Base-by-base conservation (phyloP, 2,329 filamentous ascomycete species). In the Zymoseptoria tritici region DNA sequence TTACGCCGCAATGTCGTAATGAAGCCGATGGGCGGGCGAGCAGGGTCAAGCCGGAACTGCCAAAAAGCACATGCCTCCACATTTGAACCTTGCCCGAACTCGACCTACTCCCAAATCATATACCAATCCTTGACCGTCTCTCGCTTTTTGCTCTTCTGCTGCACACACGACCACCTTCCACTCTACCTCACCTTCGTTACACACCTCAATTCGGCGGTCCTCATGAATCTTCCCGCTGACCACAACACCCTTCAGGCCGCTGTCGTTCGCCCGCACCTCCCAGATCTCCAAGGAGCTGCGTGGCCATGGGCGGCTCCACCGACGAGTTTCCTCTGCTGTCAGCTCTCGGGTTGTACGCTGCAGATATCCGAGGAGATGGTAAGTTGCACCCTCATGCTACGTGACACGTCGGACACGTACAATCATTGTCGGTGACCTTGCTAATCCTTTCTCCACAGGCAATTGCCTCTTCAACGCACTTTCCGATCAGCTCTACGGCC, bases 401-500 rank as follows among this genome's bases (percentile, higher is more conserved):
- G 52, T 36, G 49, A 54, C 52, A 49, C 46, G 36, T 46, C 13
- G 13, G 58, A 20, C 51, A 54, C 57, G 52, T 60, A 50, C 59
- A 57, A 54, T 31, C 26, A 19, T 24, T 29, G 19, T 56, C 57
- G 62, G 60, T 53, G 55, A 57, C 31, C 26, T 52, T 16, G 51
- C 21, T 46, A 50, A 42, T 29, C 53, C 20, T 55, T 54, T 55
- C 46, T 52, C 49, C 50, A 53, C 65, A 88, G 86, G 85, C 66
- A 88, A 88, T 75, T 88, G 86, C 73, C 80, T 88, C 46, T 88
- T 88, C 76, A 84, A 85, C 72, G 85, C 85, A 62, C 77, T 88
- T 49, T 85, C 83, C 64, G 84, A 88, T 70, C 85, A 89, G 76
- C 73, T 88, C 56, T 86, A 84, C 70, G 85, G 84, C 63, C 74